Percentiles rank a stretch among this genome's conserved stretches.
phyloP scores from a whole-genome alignment of 2,329 filamentous ascomycete species.

The Eutypella sp. region DNA sequence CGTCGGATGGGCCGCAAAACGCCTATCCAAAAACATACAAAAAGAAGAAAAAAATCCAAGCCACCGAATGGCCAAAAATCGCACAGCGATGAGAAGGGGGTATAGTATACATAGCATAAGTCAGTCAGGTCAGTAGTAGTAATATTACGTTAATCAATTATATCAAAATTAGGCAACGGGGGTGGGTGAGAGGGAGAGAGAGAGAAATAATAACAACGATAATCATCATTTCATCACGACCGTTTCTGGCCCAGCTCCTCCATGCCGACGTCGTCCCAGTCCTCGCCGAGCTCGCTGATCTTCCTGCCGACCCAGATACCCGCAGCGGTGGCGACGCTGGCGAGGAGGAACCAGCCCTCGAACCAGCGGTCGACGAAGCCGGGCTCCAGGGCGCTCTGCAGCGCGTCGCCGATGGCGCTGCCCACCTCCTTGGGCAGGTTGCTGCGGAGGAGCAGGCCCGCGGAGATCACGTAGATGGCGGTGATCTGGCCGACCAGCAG shows the following conservation, averaged over 20 bases:
- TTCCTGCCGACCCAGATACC: constrained; percentile 70
- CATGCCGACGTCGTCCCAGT: constrained; percentile 55
- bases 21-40: no score
- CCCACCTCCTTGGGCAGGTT: constrained; percentile 75
- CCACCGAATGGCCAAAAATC: no score
- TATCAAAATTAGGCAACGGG: no score
- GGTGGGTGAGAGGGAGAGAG: no score
- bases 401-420: constrained; percentile 69
- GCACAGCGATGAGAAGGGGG: no score
- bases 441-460: constrained; percentile 69
- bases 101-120: no score
- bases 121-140: no score
- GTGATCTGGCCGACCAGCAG: constrained; percentile 75
- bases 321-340: constrained; percentile 59
- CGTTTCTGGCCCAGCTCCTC: constrained; percentile 71
- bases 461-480: constrained; percentile 80
- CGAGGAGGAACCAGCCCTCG: constrained; percentile 76
- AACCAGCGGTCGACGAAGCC: constrained; percentile 79
- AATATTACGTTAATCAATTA: no score
- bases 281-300: constrained; percentile 48
- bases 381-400: constrained; percentile 70
- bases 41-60: no score
- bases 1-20: no score
- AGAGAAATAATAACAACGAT: no score
- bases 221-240: constrained; percentile 38